These are phyloP conservation scores for Prunella vulgaris DNA, from an alignment of 257 asterid species.

Conservation along the genomic window DNA sequence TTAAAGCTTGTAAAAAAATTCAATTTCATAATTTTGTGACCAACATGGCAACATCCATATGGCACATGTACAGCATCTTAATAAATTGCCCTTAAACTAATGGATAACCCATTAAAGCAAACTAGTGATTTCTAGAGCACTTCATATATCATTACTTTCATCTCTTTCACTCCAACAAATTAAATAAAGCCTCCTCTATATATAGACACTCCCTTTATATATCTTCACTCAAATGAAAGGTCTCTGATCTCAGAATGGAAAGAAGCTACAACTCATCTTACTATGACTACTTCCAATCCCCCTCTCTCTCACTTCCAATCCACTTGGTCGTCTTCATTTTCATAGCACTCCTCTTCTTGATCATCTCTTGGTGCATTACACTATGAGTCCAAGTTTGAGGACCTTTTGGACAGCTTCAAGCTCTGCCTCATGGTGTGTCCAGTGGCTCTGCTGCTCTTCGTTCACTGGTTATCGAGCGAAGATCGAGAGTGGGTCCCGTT, in stretches of 20 bases:
- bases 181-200: neutral
- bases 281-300: conserved; percentile 39
- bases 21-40: no score
- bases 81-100: no score
- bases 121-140: conserved; percentile 16
- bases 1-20: no score
- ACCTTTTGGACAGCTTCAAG: no score
- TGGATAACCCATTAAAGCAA: neutral
- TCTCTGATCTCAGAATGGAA: conserved; percentile 24
- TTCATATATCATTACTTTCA: conserved; percentile 9
- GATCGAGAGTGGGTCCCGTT: conserved; percentile 34
- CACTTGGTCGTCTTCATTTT: no score
- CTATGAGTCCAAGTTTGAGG: no score
- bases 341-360: no score
- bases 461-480: conserved; percentile 45
- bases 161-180: conserved; percentile 1
- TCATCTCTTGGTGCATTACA: no score
- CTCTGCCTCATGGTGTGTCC: no score
- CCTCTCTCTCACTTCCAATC: conserved; percentile 32
- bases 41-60: no score
- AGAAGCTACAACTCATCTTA: conserved; percentile 40
- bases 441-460: no score
- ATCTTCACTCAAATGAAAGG: neutral
- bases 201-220: neutral
- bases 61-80: no score